These are phyloP conservation scores for Erysimum cheiri DNA, from an alignment of 441 rosid genomes.

Conservation along the genomic window DNA sequence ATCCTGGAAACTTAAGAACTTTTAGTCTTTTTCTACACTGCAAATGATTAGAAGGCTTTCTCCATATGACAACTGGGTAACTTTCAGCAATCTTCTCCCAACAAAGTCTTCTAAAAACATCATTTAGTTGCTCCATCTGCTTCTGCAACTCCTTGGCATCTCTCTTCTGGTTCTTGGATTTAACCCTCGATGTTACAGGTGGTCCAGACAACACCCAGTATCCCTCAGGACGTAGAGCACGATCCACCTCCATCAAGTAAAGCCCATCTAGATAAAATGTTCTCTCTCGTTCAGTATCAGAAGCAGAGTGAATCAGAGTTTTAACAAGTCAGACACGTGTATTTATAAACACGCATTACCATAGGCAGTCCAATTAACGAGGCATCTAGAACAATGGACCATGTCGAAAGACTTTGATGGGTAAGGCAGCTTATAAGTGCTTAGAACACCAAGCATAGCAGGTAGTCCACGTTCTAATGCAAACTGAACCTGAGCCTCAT, in stretches of 20 bases:
- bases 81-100: slow-evolving; percentile 70
- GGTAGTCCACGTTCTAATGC: slow-evolving; percentile 79
- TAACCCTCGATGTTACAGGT: slow-evolving; percentile 57
- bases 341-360: slow-evolving; percentile 45
- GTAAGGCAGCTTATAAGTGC: slow-evolving; percentile 63
- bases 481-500: slow-evolving; percentile 78
- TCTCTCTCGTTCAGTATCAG: slow-evolving; percentile 30
- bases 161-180: slow-evolving; percentile 54
- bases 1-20: slow-evolving; percentile 44
- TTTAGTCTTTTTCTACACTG: slow-evolving; percentile 50
- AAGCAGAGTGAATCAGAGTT: slow-evolving; percentile 3
- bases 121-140: slow-evolving; percentile 57
- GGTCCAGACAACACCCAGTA: slow-evolving; percentile 76
- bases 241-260: slow-evolving; percentile 72
- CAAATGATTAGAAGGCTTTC: slow-evolving; percentile 65
- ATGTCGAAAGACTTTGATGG: slow-evolving; percentile 72
- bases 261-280: slow-evolving; percentile 55
- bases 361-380: slow-evolving; percentile 60
- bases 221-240: slow-evolving; percentile 69
- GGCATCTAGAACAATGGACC: slow-evolving; percentile 81
- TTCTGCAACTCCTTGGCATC: slow-evolving; percentile 48
- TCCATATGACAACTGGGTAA: slow-evolving; percentile 60
- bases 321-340: background rate
- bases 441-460: slow-evolving; percentile 67
- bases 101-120: slow-evolving; percentile 61